phyloP scores from a whole-genome alignment of 2,329 filamentous ascomycete genomes.

The Aspergillus sp. region DNA sequence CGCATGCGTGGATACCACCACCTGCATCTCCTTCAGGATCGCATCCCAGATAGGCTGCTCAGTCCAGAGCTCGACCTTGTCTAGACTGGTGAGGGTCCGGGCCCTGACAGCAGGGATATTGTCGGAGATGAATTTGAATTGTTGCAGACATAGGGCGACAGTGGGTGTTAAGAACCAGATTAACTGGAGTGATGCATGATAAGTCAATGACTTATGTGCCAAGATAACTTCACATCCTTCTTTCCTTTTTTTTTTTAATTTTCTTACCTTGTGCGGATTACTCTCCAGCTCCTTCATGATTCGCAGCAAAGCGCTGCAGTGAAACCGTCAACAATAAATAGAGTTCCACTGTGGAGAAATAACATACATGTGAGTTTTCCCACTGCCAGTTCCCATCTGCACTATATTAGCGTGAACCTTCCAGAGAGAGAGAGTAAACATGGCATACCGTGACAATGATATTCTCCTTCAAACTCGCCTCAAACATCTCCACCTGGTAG shows the following conservation, averaged over 20 bases:
- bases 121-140: constrained; percentile 59
- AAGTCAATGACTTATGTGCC: neutral
- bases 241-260: too few relatives aligned
- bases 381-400: constrained; percentile 78
- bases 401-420: neutral
- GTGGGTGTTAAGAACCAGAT: constrained; percentile 77
- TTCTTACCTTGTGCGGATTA: constrained; percentile 55
- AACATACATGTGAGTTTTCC: constrained; percentile 74
- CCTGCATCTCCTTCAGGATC: constrained; percentile 63
- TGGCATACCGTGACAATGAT: constrained; percentile 67
- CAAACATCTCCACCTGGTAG: constrained; percentile 77
- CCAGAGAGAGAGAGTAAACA: neutral
- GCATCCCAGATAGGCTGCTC: constrained; percentile 67
- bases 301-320: constrained; percentile 64
- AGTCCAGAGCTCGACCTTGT: constrained; percentile 74
- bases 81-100: constrained; percentile 66
- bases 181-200: constrained; percentile 29
- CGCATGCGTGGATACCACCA: constrained; percentile 78
- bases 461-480: constrained; percentile 67
- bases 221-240: neutral
- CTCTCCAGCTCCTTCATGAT: constrained; percentile 66
- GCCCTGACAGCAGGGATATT: constrained; percentile 62
- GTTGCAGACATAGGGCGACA: constrained; percentile 67
- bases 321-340: constrained; percentile 2
- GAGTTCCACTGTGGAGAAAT: neutral